Base-by-base conservation (phyloP, 176 grass and related monocot species). In the Aegilops umbellulata region DNA sequence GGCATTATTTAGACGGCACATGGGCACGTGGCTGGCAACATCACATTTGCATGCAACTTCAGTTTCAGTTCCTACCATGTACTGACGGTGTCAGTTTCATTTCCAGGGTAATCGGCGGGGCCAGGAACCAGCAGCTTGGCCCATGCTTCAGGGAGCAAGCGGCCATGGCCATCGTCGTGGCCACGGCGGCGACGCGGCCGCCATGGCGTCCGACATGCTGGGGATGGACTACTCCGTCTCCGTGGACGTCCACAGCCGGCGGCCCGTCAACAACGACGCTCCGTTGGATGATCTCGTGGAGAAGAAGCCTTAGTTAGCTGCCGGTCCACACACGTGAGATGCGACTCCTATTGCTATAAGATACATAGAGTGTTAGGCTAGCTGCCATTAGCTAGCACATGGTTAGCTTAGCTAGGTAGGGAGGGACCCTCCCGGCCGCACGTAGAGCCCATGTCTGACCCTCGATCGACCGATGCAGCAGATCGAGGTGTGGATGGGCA, bases 191-290 rank as follows among this genome's bases (percentile, higher is more conserved):
- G 39, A 25, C 2, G n/a, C 74, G 7, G 80, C 65, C 9, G 55
- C 68, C 14, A 29, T 63, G 67, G 69, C 68, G 49, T 79, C 70
- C n/a, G 87, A 81, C 22, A 62, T 93, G 77, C 57, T 89, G 69
- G 22, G 51, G 44, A 85, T 36, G 82, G 94, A 95, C 81, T 93
- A 95, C 86, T 7, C 26, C 44, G 3, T 17, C 72, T 1, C n/a
- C 55, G 8, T 6, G 34, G 19, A n/a, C 3, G 46, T 65, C 4
- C 84, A 30, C 22, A 78, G 68, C 62, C 91, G 85, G n/a, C 80
- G 60, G 10, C 91, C 94, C n/a, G 89, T 93, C 71, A 86, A 93
- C 85, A 95, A 93, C 36, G 88, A 78, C n/a, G 87, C 76, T 3
- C 85, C 85, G 6, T 47, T 87, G 8, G 69, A 72, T 10, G 79